A percentile compares a stretch with the other conserved stretches of the same genome.
These are phyloP conservation scores for Laguncularia racemosa DNA, from an alignment of 345 rosid species.

Conservation along the genomic window DNA sequence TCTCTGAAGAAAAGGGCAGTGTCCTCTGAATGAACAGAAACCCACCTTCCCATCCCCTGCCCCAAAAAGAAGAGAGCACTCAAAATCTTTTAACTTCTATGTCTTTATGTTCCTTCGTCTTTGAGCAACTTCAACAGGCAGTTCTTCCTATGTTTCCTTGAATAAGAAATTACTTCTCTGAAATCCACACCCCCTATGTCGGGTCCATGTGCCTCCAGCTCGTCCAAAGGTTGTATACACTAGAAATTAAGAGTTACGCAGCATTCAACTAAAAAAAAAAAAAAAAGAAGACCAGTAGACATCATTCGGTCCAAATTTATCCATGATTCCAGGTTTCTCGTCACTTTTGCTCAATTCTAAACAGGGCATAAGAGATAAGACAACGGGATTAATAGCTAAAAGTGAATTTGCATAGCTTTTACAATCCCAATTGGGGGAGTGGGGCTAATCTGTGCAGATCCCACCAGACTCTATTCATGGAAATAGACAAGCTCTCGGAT, in stretches of 20 bases:
- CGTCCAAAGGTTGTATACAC: constrained; percentile 26
- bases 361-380: not conserved
- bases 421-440: constrained; percentile 35
- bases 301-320: not conserved
- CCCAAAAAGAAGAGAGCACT: constrained; percentile 19
- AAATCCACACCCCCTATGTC: constrained; percentile 38
- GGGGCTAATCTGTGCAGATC: constrained; percentile 23
- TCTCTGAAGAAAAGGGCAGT: constrained; percentile 32
- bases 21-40: constrained; percentile 13
- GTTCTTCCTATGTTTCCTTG: constrained; percentile 15
- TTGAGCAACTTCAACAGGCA: constrained; percentile 17
- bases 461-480: constrained; percentile 23
- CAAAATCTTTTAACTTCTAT: not conserved
- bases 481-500: constrained; percentile 35
- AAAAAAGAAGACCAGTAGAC: constrained; percentile 14
- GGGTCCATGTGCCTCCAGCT: constrained; percentile 58
- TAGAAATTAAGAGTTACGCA: constrained; percentile 33
- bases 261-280: constrained; percentile 25
- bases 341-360: not conserved
- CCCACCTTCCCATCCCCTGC: constrained; percentile 14
- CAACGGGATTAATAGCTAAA: constrained; percentile 7
- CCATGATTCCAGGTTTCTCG: not conserved
- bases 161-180: constrained; percentile 29
- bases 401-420: constrained; percentile 20
- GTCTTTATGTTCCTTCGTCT: not conserved